Evolutionary conservation across 192 early-diverging fungal species (phyloP).

Genomic region (Borealophlyctis nickersoniae): DNA sequence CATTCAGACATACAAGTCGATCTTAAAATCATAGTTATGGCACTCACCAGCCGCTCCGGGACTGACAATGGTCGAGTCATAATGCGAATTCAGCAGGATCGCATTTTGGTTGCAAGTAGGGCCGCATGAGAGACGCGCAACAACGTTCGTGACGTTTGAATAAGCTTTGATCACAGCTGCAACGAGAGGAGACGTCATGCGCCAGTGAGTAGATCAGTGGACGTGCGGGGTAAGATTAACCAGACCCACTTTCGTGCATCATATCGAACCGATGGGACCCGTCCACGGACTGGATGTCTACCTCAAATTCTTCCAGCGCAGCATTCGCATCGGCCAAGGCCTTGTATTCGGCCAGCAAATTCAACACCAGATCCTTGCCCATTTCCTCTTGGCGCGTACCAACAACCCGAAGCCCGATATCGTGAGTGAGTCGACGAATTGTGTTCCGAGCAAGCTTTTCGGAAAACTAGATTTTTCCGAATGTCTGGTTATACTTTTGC

Average conservation of each 20-base stretch:
- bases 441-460: conserved; percentile 50
- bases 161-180: conserved; percentile 57
- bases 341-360: conserved; percentile 30
- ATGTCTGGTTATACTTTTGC: too few species aligned
- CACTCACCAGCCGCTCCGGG: conserved; percentile 28
- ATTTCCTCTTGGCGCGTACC: conserved; percentile 50
- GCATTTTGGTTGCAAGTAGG: conserved; percentile 62
- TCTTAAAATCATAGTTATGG: background rate
- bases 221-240: background rate
- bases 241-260: conserved; percentile 59
- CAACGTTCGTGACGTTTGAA: conserved; percentile 68
- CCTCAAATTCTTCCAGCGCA: conserved; percentile 30
- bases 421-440: conserved; percentile 44
- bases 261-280: conserved; percentile 71
- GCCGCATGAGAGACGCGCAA: conserved; percentile 68
- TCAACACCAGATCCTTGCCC: conserved; percentile 42
- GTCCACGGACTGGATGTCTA: conserved; percentile 56
- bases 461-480: too few species aligned
- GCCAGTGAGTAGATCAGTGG: too few species aligned
- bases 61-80: conserved; percentile 59
- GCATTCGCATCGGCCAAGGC: conserved; percentile 13
- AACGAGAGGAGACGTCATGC: too few species aligned
- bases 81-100: conserved; percentile 69
- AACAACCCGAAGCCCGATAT: conserved; percentile 59
- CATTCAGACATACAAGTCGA: conserved; percentile 1